phyloP scores from a whole-genome alignment of 164 flowering plant species.

The Piper betle region DNA sequence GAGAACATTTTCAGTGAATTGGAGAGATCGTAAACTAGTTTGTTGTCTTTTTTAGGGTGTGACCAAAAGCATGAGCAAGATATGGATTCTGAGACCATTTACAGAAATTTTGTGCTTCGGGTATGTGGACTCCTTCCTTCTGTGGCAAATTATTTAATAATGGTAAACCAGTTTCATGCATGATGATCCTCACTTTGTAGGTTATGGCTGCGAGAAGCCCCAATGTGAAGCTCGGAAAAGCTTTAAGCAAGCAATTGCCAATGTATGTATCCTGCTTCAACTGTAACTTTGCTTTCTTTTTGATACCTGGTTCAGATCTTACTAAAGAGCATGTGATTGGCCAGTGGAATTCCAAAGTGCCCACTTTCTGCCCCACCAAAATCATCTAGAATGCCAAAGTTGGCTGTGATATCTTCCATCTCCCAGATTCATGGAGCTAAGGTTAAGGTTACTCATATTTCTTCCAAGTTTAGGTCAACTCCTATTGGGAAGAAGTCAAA shows the following conservation, averaged over 20 bases:
- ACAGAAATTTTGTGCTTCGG: constrained; percentile 71
- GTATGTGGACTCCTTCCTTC: constrained; percentile 16
- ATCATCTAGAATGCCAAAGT: constrained; percentile 50
- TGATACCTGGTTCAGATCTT: constrained; percentile 1
- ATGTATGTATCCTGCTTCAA: constrained; percentile 23
- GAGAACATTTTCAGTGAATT: too few species aligned
- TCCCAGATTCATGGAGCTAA: constrained; percentile 29
- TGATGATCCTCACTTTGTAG: constrained; percentile 19
- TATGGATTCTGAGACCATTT: constrained; percentile 55
- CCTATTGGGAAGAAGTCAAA: constrained; percentile 26
- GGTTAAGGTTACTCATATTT: constrained; percentile 21
- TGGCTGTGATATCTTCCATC: constrained; percentile 38
- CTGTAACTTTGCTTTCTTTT: background rate
- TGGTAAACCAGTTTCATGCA: background rate
- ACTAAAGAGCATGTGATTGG: constrained; percentile 1
- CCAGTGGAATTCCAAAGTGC: constrained; percentile 41
- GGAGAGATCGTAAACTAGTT: background rate
- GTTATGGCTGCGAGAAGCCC: constrained; percentile 99
- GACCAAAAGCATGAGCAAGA: constrained; percentile 83
- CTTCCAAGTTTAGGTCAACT: constrained; percentile 24
- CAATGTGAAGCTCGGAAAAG: constrained; percentile 40
- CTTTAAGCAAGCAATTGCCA: constrained; percentile 23
- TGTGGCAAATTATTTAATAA: constrained; percentile 7
- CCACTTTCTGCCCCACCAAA: constrained; percentile 84
- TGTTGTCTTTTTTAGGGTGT: constrained; percentile 41